Conservation (phyloP, 306 rosid species). For the Pueraria montana region DNA sequence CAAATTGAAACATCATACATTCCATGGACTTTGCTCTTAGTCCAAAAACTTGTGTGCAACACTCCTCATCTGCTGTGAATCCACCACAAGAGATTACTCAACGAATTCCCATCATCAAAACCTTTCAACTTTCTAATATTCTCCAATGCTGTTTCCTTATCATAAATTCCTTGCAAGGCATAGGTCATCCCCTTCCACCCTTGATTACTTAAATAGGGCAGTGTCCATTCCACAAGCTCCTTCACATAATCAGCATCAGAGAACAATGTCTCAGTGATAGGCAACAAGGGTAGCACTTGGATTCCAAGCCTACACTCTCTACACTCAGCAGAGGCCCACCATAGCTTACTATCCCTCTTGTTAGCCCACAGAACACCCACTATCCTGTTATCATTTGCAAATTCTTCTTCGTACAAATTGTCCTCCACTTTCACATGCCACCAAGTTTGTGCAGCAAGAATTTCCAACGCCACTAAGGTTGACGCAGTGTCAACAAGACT, state of each 20-base stretch:
- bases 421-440: conserved; percentile 76
- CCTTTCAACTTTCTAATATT: conserved; percentile 68
- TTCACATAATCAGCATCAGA: conserved; percentile 64
- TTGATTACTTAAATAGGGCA: conserved; percentile 74
- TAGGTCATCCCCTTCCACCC: conserved; percentile 94
- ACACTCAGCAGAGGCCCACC: conserved; percentile 88
- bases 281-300: conserved; percentile 78
- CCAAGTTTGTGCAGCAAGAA: conserved; percentile 80
- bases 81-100: conserved; percentile 93
- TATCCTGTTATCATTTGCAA: conserved; percentile 65
- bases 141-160: conserved; percentile 64
- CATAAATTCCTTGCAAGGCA: conserved; percentile 78
- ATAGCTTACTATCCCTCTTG: conserved; percentile 81
- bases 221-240: conserved; percentile 85
- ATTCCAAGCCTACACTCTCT: conserved; percentile 84
- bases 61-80: conserved; percentile 73
- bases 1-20: not conserved
- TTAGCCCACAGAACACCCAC: conserved; percentile 86
- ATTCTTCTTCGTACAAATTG: conserved; percentile 64
- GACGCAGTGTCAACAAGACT: conserved; percentile 72
- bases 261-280: conserved; percentile 76
- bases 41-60: conserved; percentile 12
- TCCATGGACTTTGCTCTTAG: not conserved
- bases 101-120: conserved; percentile 88
- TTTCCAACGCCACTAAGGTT: conserved; percentile 71